phyloP scores from a whole-genome alignment of 768 basidiomycete genomes.

The Amanita jacksonii region DNA sequence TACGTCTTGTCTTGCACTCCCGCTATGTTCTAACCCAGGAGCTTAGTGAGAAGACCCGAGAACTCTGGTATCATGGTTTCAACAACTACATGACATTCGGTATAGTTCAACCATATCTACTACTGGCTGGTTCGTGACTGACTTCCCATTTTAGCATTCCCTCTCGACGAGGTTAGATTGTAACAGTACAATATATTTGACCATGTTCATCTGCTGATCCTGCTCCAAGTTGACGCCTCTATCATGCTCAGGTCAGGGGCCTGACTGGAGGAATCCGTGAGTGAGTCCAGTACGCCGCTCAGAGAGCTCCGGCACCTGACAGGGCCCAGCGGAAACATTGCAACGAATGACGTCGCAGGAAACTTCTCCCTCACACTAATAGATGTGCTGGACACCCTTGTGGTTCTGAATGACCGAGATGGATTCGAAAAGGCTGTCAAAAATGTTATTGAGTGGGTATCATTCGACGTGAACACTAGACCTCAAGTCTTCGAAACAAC shows the following conservation, averaged over 20 bases:
- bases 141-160: no score
- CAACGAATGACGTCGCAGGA: constrained; percentile 86
- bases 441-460: constrained; percentile 72
- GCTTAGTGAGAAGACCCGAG: constrained; percentile 56
- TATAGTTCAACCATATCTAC: no score
- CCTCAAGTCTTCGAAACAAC: constrained; percentile 99
- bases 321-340: constrained; percentile 51
- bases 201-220: no score
- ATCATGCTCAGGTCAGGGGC: constrained; percentile 80
- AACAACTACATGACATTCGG: constrained; percentile 82
- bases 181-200: no score
- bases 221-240: constrained; percentile 71
- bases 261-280: constrained; percentile 77
- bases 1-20: constrained; percentile 19
- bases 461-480: constrained; percentile 88
- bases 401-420: constrained; percentile 70
- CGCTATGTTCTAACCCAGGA: neutral
- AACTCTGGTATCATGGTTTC: constrained; percentile 88
- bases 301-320: neutral
- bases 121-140: no score
- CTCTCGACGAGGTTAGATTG: constrained; percentile 63
- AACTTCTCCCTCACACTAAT: constrained; percentile 84
- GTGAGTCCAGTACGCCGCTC: constrained; percentile 18
- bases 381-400: constrained; percentile 79
- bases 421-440: constrained; percentile 83